Base-by-base conservation (phyloP, 1,284 basidiomycete species). In the Marasmius fiardii region DNA sequence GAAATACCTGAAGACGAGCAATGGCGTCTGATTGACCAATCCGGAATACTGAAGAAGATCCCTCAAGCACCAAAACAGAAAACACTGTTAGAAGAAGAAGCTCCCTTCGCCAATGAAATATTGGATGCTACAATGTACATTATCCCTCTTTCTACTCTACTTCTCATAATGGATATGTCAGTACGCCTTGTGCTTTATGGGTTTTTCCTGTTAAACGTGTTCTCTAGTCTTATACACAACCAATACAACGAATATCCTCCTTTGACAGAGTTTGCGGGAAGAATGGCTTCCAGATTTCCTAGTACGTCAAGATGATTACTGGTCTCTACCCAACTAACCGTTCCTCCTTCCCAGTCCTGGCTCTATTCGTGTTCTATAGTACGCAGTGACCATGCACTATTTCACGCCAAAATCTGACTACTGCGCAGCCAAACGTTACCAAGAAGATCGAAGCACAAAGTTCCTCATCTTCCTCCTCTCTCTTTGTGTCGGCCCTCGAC, bases 301-400 rank as follows among this genome's bases (percentile, higher is more conserved):
- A 86, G 89, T 92, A 67, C 60, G 88, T 75, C 34, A 31, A 31
- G 10, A 33, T 11, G 8, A 16, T 28, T 58, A 21, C 62, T 21
- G 7, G 26, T 50, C 45, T n/a, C 10, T 39, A 12, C 37, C 23
- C 43, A 20, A 49, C 58, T 59, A 14, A 58, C 28, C 33, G 60
- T 37, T 58, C 35, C 61, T 53, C 37, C 3, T 52, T 45, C 31
- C 23, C 60, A 90, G 89, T 90, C 58, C 70, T 92, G 57, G 80
- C 81, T 0, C 54, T 88, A 23, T 88, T 90, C 67, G 79, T 91
- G 57, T 92, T 91, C 68, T 92, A 89, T 66, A 86, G 90, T 90
- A 64, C 64, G 88, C 65, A 12, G n/a, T 43, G 20, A 12, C 12
- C 26, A 11, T 20, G 16, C 51, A 18, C 2, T 16, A 41, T 62